Base-by-base conservation (phyloP, 2,329 filamentous ascomycete species). In the Pseudogymnoascus sp. region DNA sequence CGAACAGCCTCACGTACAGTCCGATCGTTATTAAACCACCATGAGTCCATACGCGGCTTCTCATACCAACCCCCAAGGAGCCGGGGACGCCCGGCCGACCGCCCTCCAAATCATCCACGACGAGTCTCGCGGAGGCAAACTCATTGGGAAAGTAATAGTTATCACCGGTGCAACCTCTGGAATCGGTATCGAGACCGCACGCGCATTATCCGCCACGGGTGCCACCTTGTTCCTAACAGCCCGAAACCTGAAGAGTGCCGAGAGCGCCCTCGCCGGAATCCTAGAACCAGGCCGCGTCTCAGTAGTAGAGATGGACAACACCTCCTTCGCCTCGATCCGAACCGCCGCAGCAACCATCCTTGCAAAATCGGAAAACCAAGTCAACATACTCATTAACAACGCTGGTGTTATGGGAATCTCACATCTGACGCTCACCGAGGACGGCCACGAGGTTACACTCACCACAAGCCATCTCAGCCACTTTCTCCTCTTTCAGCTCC, bases 401-500 rank as follows among this genome's bases (percentile, higher is more conserved):
- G 66, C 66, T 13, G 66, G 65, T 57, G 57, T 36, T 41, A 48
- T 43, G 54, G 21, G 19, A n/a, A 28, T 62, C 28, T 4, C n/a
- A 21, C 60, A 65, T 61, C 73, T 76, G 19, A 67, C 75, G 16
- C 63, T 66, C 13, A 82, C 78, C 1, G 67, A 66, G 19, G 79
- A 82, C 65, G 79, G 79, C 36, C 78, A 77, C 68, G 81, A 85
- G 67, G 70, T 72, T 0, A 80, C 84, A 64, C 79, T 84, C 64
- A 80, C 76, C 61, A 79, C 76, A 11, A 83, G 83, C 69, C 78
- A 84, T 68, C 73, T 85, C 2, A 75, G 73, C 21, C 79, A 83
- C 67, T 84, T 84, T 72, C 76, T 83, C 0, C 76, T 84, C 16
- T 80, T 82, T 67, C 72, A 80, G 31, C 76, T 83, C 1, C 75